Evolutionary conservation across 768 basidiomycete genomes (phyloP).

Genomic region (Tulasnella sp.): DNA sequence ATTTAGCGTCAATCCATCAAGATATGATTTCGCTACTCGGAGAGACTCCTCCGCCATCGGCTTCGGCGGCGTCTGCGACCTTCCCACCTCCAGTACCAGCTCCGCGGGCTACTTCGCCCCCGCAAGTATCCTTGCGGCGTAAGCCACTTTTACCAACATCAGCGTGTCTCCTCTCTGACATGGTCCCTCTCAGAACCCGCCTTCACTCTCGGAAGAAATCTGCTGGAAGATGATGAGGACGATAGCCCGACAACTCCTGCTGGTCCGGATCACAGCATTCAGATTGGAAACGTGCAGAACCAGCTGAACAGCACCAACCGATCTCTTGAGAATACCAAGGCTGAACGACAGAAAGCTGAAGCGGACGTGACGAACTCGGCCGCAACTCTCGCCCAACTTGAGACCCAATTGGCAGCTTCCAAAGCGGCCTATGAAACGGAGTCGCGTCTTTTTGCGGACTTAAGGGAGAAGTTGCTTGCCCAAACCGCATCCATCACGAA

Average conservation of each 20-base stretch:
- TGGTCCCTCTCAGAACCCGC: not conserved
- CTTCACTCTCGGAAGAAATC: conserved; percentile 29
- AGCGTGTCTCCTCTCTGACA: not conserved
- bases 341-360: conserved; percentile 58
- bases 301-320: conserved; percentile 70
- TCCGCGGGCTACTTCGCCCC: not conserved
- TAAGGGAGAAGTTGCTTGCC: conserved; percentile 53
- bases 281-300: conserved; percentile 80
- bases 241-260: conserved; percentile 31
- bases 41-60: conserved; percentile 26
- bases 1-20: not conserved
- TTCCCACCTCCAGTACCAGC: not conserved
- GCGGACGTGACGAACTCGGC: conserved; percentile 53
- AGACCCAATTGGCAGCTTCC: conserved; percentile 72
- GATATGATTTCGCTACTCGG: conserved; percentile 37
- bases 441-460: conserved; percentile 48
- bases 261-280: conserved; percentile 62
- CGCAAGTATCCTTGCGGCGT: not conserved
- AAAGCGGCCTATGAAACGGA: conserved; percentile 83
- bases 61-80: conserved; percentile 7
- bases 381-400: conserved; percentile 62
- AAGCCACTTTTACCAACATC: not conserved
- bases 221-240: conserved; percentile 56
- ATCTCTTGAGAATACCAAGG: conserved; percentile 52
- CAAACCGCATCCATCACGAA: conserved; percentile 67